These are phyloP conservation scores for Vicia villosa DNA, from an alignment of 306 rosid species.

Conservation along the genomic window DNA sequence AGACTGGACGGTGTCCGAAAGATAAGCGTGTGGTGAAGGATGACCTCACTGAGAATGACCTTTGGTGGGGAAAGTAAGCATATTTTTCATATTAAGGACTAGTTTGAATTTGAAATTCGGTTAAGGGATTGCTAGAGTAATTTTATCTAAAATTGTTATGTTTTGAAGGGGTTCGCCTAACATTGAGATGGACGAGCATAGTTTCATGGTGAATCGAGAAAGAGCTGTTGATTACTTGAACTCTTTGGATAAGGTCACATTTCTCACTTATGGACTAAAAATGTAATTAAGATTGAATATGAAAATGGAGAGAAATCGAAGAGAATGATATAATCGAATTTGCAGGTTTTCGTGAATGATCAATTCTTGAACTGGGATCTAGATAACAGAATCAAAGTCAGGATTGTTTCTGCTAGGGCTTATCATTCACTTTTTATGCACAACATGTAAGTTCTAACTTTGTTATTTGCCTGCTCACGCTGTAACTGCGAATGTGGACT, in stretches of 20 bases:
- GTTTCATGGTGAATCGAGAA: constrained; percentile 89
- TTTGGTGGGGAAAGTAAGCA: constrained; percentile 98
- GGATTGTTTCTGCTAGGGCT: constrained; percentile 93
- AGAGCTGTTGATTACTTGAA: constrained; percentile 92
- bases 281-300: neutral
- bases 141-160: neutral
- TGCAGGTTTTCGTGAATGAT: constrained; percentile 88
- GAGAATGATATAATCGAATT: neutral
- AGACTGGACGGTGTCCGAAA: constrained; percentile 87
- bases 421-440: constrained; percentile 95
- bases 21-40: constrained; percentile 88
- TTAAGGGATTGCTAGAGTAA: neutral
- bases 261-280: neutral
- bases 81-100: neutral
- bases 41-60: constrained; percentile 58
- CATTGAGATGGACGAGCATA: constrained; percentile 92
- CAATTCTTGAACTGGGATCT: constrained; percentile 95
- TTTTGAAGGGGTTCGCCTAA: constrained; percentile 82
- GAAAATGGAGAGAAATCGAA: neutral
- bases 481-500: no score
- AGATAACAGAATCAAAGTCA: constrained; percentile 79
- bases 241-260: constrained; percentile 80
- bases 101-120: neutral
- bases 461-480: no score
- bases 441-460: constrained; percentile 72